Evolutionary conservation across 257 asterid genomes (phyloP).

Genomic region (Ligustrum vulgare): DNA sequence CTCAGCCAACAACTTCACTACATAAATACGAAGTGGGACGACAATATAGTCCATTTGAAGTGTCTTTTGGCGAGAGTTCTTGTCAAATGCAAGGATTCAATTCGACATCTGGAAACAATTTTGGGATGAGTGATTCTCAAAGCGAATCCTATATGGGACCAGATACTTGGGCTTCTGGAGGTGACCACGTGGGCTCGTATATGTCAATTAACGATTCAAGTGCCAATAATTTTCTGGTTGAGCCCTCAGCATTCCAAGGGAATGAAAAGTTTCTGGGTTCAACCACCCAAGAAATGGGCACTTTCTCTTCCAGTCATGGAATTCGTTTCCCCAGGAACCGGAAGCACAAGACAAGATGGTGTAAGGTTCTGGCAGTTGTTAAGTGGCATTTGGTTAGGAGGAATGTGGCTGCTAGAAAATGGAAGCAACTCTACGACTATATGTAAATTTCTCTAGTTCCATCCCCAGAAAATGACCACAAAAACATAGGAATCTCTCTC

Average conservation of each 20-base stretch:
- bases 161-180: constrained; percentile 31
- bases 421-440: constrained; percentile 33
- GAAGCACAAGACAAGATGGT: constrained; percentile 64
- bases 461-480: neutral
- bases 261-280: constrained; percentile 39
- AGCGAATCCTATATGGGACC: constrained; percentile 40
- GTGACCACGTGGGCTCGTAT: constrained; percentile 6
- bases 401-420: constrained; percentile 51
- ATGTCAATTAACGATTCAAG: too few species aligned
- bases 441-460: neutral
- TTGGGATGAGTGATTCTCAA: constrained; percentile 34
- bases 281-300: constrained; percentile 34
- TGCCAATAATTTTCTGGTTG: too few species aligned
- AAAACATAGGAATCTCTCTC: neutral
- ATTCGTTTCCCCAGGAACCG: constrained; percentile 37
- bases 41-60: constrained; percentile 34
- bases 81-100: constrained; percentile 37
- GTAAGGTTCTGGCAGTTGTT: constrained; percentile 73
- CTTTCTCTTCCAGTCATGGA: constrained; percentile 43
- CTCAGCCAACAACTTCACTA: constrained; percentile 32
- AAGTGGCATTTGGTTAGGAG: constrained; percentile 68
- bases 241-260: constrained; percentile 22
- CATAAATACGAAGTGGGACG: constrained; percentile 30
- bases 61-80: constrained; percentile 43
- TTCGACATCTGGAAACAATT: constrained; percentile 39